These are phyloP conservation scores for Inonotus obliquus DNA, from an alignment of 1,284 basidiomycete genomes.

Conservation along the genomic window DNA sequence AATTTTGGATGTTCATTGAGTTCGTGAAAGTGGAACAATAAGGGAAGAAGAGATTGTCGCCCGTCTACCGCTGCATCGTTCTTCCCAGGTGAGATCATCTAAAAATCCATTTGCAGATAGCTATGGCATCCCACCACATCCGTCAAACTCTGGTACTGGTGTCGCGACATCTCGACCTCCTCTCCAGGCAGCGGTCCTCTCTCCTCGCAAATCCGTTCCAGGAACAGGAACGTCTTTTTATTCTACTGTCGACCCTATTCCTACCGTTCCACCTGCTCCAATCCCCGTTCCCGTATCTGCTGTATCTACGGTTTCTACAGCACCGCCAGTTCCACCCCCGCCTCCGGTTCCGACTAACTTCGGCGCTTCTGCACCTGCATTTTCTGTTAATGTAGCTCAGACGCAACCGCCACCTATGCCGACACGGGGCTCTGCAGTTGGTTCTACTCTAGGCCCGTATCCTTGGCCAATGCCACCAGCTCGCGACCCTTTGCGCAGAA, in stretches of 20 bases:
- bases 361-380: conserved; percentile 9
- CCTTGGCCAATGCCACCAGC: conserved; percentile 31
- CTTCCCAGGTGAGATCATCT: not conserved
- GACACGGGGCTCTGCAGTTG: conserved; percentile 53
- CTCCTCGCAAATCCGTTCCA: conserved; percentile 20
- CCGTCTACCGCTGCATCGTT: conserved; percentile 6
- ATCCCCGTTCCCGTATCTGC: conserved; percentile 6
- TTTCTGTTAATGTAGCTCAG: not conserved
- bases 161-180: not conserved
- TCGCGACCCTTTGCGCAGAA: conserved; percentile 16
- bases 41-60: conserved; percentile 19
- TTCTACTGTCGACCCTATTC: conserved; percentile 1
- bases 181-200: not conserved
- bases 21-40: not conserved
- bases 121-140: not conserved
- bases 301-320: not conserved
- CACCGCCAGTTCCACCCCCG: conserved; percentile 11
- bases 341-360: conserved; percentile 21
- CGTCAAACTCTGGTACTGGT: not conserved
- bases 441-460: conserved; percentile 46
- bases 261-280: conserved; percentile 2
- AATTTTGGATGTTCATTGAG: not conserved
- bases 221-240: conserved; percentile 21
- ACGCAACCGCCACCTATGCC: conserved; percentile 34
- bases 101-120: conserved; percentile 6